Evolutionary conservation across 2,329 filamentous ascomycete genomes (phyloP), one percentile per base, ranked within the genome.

Genomic region (Talaromyces sp.): DNA sequence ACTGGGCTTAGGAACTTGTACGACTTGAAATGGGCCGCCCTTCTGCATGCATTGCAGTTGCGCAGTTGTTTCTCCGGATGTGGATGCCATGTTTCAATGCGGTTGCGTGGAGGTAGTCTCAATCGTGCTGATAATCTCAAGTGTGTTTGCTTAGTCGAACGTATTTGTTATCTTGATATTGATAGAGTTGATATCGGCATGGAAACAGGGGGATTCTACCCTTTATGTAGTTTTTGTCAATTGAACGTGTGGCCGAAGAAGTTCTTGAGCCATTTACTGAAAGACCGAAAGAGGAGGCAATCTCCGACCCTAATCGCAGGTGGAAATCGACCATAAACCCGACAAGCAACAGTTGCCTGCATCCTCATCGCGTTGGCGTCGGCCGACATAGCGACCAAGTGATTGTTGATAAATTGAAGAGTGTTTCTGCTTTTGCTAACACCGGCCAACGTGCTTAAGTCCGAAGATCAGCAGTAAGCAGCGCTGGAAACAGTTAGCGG

Each of bases 11-110:
- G 60, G 42, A 2, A 51, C 42, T n/a, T 55, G 17, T 42, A 19
- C 28, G 33, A 62, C 32, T 25, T 62, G 27, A 27, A 62, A 56
- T 5, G 56, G 56, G 5, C 60, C 60, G n/a, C 60, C 60, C 49
- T 56, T 59, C 44, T 62, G 56, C 8, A 62, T 1, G 8, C 53
- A 58, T 30, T 55, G 57, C 28, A 62, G 51, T 32, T 59, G 51
- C 22, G 60, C 15, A 11, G 57, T 56, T 5, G 52, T 62, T 22
- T 44, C 52, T 51, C 47, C 25, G 9, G 51, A 28, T 51, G 25
- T 47, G 27, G 60, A 51, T 25, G 52, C 13, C 60, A 59, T 62
- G 8, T 54, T 52, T 25, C 25, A 15, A 55, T 54, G 19, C 10
- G 49, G 25, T 60, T n/a, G n/a, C 36, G 9, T 32, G 10, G 30